Percentiles rank a stretch among this genome's conserved stretches.
phyloP scores from a whole-genome alignment of 163 green algal genomes.

The Volvox carteri region DNA sequence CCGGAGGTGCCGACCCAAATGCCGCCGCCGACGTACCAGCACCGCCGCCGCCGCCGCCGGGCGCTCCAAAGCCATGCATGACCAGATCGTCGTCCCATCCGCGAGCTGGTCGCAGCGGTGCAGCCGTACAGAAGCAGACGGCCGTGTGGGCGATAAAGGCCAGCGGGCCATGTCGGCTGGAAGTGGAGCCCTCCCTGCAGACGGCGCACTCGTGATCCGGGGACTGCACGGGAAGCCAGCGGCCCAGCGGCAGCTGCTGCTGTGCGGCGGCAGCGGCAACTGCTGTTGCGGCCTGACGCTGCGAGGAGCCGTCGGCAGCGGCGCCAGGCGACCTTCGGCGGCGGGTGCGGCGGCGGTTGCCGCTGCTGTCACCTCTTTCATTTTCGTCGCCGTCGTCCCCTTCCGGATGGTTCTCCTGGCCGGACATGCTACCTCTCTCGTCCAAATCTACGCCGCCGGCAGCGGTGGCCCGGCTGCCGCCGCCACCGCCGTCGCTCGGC shows the following conservation, averaged over 20 bases:
- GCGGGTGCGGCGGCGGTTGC: not conserved
- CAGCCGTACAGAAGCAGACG: slow-evolving; percentile 29
- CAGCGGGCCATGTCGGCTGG: slow-evolving; percentile 40
- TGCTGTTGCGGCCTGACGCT: not conserved
- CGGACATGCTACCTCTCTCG: no score
- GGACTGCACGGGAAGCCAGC: slow-evolving; percentile 22
- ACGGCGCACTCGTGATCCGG: slow-evolving; percentile 12
- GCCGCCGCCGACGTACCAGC: no score
- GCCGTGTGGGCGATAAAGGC: slow-evolving; percentile 60
- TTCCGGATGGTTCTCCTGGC: no score
- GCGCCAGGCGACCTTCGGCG: not conserved
- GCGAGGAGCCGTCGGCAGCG: not conserved
- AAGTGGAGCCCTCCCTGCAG: slow-evolving; percentile 50
- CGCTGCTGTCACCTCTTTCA: not conserved
- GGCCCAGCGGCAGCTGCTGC: slow-evolving; percentile 3
- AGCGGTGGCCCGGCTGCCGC: no score
- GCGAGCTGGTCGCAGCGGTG: slow-evolving; percentile 16
- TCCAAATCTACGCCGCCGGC: no score
- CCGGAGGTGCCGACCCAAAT: no score
- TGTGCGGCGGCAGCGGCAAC: not conserved
- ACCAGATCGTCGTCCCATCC: not conserved
- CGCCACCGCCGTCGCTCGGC: no score
- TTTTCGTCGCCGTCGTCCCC: not conserved
- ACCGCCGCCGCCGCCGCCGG: no score
- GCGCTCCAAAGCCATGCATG: not conserved